Base-by-base conservation (phyloP, 106 monocot species). In the Iris macrosiphon region DNA sequence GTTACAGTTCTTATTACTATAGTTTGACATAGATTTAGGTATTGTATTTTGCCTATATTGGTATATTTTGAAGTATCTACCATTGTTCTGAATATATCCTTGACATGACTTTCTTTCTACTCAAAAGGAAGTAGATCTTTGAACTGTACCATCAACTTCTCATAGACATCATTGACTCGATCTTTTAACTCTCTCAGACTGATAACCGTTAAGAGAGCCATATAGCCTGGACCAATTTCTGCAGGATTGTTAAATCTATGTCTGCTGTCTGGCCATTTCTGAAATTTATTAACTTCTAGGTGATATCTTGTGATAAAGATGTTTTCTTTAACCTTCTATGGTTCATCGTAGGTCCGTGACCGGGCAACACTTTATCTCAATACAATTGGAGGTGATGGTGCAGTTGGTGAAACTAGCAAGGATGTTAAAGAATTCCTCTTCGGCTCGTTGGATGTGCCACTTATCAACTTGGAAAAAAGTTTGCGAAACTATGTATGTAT, bases 391-490 rank as follows among this genome's bases (percentile, higher is more conserved):
- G 66, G 66, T 40, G 86, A 86, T 52, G 83, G 48, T 16, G 24
- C 51, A 35, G 74, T 80, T 68, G 65, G 59, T 18, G 72, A 76
- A 57, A 80, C 75, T 5, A 68, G 70, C 15, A 70, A 69, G 31
- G 89, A 85, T 65, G 77, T 75, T n/a, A 89, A 86, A 61, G 79
- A 90, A 0, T 98, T 98, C 21, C 96, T 98, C 49, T 98, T 98
- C 71, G 87, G 87, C 45, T 73, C 90, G 17, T 70, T 98, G 55
- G 89, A 86, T 56, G 65, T 87, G 49, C 96, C 96, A 26, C 73
- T 98, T 23, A 69, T 67, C 57, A 98, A 98, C 67, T 71, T 98
- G 55, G 86, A 98, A 59, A 71, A 71, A 46, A 83, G 86, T 61
- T 70, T 98, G 57, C 59, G 59, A 60, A 98, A 75, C 59, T 98